Base-by-base conservation (phyloP, 306 rosid species). In the Senna siamea region DNA sequence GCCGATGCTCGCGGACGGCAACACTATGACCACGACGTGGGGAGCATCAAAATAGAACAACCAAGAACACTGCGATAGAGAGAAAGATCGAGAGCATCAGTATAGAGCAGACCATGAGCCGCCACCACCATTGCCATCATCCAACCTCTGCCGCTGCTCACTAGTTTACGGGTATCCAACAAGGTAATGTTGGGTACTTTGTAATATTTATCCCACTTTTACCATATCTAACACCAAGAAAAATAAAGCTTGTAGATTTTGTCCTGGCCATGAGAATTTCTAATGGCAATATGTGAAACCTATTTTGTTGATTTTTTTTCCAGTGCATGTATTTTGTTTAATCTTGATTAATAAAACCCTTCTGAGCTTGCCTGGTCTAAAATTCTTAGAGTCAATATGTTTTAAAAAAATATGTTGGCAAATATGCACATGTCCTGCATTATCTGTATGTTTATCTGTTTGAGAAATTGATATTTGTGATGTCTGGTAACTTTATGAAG, bases 231-330 rank as follows among this genome's bases (percentile, higher is more conserved):
- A 75, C 84, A 64, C 71, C 88, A 14, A 98, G 97, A 74, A 92
- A 87, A 74, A 80, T 95, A 70, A 95, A 95, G 97, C 98, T 95
- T 58, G 99, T 98, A 22, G 99, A 95, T 87, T 95, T 95, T 83
- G 99, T 98, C 56, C 85, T 92, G 61, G 99, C 98, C 74, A 90
- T 90, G 90, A 85, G 99, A 87, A 87, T 95, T 81, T 87, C 98
- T 18, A 81, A 83, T 64, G 98, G 99, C 92, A 75, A 72, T 35
- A 2, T 70, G 28, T 17, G 48, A 40, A 40, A 58, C 73, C 32
- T 76, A 44, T 68, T 41, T 41, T 37, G 74, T 17, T 51, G 18
- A 20, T 26, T 26, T 26, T 26, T 26, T 26, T 34, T 19, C 5
- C 6, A 20, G 15, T 54, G 20, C 41, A 11, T 30, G 35, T 48